Conservation (phyloP, 1,284 basidiomycete species). For the Ceratobasidium sp. region DNA sequence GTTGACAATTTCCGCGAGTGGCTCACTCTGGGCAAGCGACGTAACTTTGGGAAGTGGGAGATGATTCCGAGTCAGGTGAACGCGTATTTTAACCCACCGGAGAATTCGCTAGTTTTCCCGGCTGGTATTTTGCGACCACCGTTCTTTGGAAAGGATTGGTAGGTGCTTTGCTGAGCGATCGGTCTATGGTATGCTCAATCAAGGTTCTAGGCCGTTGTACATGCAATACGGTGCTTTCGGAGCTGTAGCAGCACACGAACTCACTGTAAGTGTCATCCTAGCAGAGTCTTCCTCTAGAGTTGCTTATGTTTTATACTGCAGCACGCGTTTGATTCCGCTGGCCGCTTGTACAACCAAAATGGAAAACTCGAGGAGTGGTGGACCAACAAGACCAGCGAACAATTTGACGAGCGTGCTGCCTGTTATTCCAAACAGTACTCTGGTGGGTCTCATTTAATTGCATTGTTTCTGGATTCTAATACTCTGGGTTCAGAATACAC, state of each 20-base stretch:
- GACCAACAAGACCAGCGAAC: slow-evolving; percentile 85
- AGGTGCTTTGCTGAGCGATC: slow-evolving; percentile 50
- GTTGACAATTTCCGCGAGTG: slow-evolving; percentile 65
- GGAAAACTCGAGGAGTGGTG: slow-evolving; percentile 91
- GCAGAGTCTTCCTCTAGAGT: slow-evolving; percentile 6
- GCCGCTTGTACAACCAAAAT: slow-evolving; percentile 82
- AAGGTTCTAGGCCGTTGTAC: slow-evolving; percentile 78
- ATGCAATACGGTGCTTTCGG: slow-evolving; percentile 93
- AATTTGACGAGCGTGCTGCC: slow-evolving; percentile 85
- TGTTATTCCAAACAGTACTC: slow-evolving; percentile 94
- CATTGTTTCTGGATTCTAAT: slow-evolving; percentile 16
- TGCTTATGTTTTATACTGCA: slow-evolving; percentile 56
- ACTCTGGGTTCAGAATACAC: slow-evolving; percentile 71
- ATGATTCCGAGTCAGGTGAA: slow-evolving; percentile 88
- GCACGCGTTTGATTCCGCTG: slow-evolving; percentile 95
- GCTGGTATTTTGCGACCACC: slow-evolving; percentile 95
- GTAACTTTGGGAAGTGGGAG: slow-evolving; percentile 86
- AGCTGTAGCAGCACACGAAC: slow-evolving; percentile 88
- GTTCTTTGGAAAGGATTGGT: slow-evolving; percentile 91
- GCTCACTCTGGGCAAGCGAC: slow-evolving; percentile 71
- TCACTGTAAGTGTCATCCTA: slow-evolving; percentile 69
- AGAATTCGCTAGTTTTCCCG: slow-evolving; percentile 92
- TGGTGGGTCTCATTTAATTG: slow-evolving; percentile 58
- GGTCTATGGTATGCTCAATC: slow-evolving; percentile 36
- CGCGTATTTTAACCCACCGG: slow-evolving; percentile 84